A percentile compares a stretch with the other conserved stretches of the same genome.
Evolutionary conservation across 2,329 filamentous ascomycete species (phyloP).

Genomic region (Fonsecaea multimorphosa): DNA sequence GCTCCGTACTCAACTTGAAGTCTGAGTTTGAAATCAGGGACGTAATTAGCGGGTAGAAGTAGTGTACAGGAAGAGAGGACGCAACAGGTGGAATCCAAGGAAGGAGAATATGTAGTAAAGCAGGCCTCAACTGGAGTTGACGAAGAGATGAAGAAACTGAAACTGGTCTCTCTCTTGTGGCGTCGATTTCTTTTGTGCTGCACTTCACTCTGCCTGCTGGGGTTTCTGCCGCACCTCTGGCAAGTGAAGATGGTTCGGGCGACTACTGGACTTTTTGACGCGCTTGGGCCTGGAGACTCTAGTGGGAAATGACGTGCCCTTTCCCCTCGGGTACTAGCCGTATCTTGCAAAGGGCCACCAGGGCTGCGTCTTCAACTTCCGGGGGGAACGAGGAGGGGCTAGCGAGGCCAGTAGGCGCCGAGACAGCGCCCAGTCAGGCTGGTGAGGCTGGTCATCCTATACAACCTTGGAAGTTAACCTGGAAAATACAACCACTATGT

Average conservation of each 20-base stretch:
- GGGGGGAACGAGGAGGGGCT: background rate
- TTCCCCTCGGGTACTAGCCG: conserved; percentile 1
- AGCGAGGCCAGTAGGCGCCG: background rate
- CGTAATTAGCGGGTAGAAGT: conserved; percentile 9
- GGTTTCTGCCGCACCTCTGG: background rate
- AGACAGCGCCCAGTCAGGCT: background rate
- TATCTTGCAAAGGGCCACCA: background rate
- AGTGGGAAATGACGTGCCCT: conserved; percentile 20
- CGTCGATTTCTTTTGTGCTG: conserved; percentile 17
- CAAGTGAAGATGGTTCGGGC: conserved; percentile 5
- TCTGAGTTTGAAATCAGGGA: background rate
- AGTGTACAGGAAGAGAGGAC: conserved; percentile 17
- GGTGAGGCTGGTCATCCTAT: no score
- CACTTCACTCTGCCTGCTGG: conserved; percentile 10
- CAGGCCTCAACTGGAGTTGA: conserved; percentile 2
- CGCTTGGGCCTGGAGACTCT: conserved; percentile 10
- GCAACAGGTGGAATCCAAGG: conserved; percentile 1
- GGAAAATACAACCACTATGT: no score
- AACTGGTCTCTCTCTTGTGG: conserved; percentile 13
- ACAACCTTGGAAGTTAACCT: background rate
- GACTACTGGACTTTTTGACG: conserved; percentile 14
- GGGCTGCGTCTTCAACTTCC: background rate
- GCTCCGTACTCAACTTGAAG: background rate
- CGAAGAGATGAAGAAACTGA: conserved; percentile 12
- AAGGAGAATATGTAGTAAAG: background rate